These are phyloP conservation scores for Coprinopsis strossmayeri DNA, from an alignment of 768 basidiomycete species.

Conservation along the genomic window DNA sequence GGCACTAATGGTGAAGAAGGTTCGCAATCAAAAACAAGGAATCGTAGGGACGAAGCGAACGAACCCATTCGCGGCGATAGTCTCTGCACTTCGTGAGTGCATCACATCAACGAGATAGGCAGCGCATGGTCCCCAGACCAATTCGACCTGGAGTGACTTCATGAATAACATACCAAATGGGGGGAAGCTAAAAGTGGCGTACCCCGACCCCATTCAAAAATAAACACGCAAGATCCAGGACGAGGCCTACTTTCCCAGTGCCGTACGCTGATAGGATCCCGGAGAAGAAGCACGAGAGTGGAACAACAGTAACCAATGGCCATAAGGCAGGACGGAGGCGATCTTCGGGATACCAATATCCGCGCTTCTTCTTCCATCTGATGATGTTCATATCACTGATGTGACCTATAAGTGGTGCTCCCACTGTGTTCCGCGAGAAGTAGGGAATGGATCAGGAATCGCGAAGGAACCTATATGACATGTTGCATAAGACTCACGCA, in stretches of 20 bases:
- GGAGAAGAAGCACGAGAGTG: not conserved
- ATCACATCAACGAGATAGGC: constrained; percentile 51
- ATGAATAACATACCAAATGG: not conserved
- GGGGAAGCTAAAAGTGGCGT: constrained; percentile 17
- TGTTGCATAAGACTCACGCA: constrained; percentile 39
- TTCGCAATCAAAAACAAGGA: not conserved
- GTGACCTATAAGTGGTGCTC: constrained; percentile 52
- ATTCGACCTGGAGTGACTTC: constrained; percentile 35
- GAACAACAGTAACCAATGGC: not conserved
- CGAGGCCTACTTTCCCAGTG: constrained; percentile 29
- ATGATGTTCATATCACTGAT: constrained; percentile 51
- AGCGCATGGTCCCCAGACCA: constrained; percentile 40
- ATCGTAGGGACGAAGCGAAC: constrained; percentile 14
- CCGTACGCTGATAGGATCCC: constrained; percentile 4
- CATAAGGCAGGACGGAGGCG: constrained; percentile 22
- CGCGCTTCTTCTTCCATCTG: constrained; percentile 43
- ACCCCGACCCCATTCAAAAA: constrained; percentile 60
- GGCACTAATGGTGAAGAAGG: constrained; percentile 15
- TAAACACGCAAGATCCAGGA: constrained; percentile 15
- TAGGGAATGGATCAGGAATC: too few relatives aligned
- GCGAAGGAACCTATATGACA: too few relatives aligned
- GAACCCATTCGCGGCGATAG: constrained; percentile 43
- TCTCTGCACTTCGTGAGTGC: constrained; percentile 48
- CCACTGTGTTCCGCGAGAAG: too few relatives aligned
- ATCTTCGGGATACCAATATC: constrained; percentile 57